Evolutionary conservation across 139 green algal genomes (phyloP), one percentile per base, ranked within the genome.

Genomic region (Astrephomene gubernaculifera): DNA sequence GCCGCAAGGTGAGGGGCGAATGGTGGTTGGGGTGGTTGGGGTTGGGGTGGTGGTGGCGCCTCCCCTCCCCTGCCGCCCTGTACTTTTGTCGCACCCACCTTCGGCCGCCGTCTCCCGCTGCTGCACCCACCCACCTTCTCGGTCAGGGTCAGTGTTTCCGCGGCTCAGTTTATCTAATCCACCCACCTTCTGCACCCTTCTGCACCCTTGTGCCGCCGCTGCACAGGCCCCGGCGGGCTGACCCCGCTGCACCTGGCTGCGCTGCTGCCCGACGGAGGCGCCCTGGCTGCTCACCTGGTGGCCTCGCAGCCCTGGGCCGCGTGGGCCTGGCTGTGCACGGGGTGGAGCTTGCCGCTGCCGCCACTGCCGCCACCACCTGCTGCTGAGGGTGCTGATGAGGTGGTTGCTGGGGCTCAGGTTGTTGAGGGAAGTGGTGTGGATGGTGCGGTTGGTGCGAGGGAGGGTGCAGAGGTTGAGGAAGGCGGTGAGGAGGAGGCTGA

Each of bases 241-340:
- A 49, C 60, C 6, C 25, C 21, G 39, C 60, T 83, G 39, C 76
- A 83, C 57, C 41, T 83, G 60, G 61, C 60, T 5, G 76, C 76
- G 60, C 60, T 83, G 60, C 76, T 83, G 60, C 60, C 39, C 60
- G 76, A 83, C 39, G 41, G 76, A 39, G 76, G 76, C 76, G 60
- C 76, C 60, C 19, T 83, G 76, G 76, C 76, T 10, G n/a, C n/a
- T n/a, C 76, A 83, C 76, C 57, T 83, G 35, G 4, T 83, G 24
- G 4, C 29, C 76, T 53, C 60, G 7, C 76, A 83, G 76, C 60
- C 76, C n/a, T 83, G 76, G 76, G 76, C 76, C 4, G 76, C 76
- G 39, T 83, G 76, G 76, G 39, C 33, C 24, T 83, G 60, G 60
- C 60, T 83, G 35, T 71, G 39, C 60, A 41, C 72, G 12, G 76